Conservation (phyloP, 139 green algal genomes). For the Tetradesmus obliquus region DNA sequence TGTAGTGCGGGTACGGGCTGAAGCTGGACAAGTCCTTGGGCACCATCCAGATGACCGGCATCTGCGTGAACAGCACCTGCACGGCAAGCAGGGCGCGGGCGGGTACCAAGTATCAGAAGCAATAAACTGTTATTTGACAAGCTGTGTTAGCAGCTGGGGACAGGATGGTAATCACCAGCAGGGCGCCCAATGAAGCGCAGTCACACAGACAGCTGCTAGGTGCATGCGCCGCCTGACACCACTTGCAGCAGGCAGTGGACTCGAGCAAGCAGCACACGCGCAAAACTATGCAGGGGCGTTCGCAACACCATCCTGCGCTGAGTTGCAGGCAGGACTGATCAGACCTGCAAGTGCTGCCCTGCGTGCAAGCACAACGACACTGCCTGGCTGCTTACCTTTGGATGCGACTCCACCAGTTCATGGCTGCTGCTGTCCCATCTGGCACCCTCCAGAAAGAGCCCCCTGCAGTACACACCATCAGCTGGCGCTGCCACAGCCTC, state of each 20-base stretch:
- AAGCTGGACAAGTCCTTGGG: conserved; percentile 67
- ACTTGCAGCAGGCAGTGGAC: no score
- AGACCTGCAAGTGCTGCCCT: neutral
- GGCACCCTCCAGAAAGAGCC: conserved; percentile 85
- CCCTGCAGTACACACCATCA: conserved; percentile 80
- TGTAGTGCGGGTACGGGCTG: conserved; percentile 67
- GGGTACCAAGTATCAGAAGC: no score
- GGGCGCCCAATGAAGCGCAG: no score
- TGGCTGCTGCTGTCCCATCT: conserved; percentile 68
- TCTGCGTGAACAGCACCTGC: conserved; percentile 74
- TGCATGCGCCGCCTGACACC: no score
- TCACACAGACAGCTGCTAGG: no score
- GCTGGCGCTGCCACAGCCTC: conserved; percentile 54
- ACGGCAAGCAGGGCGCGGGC: neutral
- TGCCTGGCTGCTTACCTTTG: conserved; percentile 64
- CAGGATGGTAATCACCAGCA: no score
- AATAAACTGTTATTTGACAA: no score
- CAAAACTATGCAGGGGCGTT: no score
- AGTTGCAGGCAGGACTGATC: no score
- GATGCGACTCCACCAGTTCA: conserved; percentile 71
- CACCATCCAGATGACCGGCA: conserved; percentile 81
- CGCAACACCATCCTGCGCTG: no score
- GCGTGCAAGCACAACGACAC: neutral
- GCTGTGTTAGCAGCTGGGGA: no score
- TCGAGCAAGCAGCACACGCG: no score